Percentiles rank a stretch among this genome's conserved stretches.
These are phyloP conservation scores for Aspergillus sp. DNA, from an alignment of 2,329 filamentous ascomycete genomes.

Conservation along the genomic window DNA sequence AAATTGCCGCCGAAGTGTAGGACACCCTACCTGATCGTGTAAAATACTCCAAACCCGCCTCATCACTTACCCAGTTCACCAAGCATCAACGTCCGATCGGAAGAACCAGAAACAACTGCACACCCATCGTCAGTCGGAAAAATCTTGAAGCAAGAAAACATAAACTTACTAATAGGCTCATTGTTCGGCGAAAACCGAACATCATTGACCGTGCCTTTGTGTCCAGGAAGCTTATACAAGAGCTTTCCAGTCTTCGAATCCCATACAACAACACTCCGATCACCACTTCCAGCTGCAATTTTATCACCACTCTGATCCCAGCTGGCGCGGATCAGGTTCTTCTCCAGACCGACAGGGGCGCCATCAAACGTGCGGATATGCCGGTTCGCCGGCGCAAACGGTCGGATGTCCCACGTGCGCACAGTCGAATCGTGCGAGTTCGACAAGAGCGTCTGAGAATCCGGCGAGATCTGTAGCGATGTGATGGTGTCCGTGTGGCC, in stretches of 20 bases:
- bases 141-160: neutral
- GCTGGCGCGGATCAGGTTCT: constrained; percentile 84
- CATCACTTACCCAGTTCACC: constrained; percentile 71
- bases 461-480: constrained; percentile 85
- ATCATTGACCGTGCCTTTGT: constrained; percentile 93
- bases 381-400: constrained; percentile 85
- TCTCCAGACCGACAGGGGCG: constrained; percentile 81
- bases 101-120: constrained; percentile 80
- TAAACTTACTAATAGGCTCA: constrained; percentile 78
- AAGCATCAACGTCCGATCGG: constrained; percentile 80
- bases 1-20: neutral
- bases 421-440: constrained; percentile 94
- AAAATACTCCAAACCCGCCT: neutral
- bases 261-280: constrained; percentile 90
- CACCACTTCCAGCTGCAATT: constrained; percentile 84
- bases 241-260: constrained; percentile 84
- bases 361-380: constrained; percentile 87
- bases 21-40: neutral
- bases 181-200: constrained; percentile 82
- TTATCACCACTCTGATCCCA: constrained; percentile 86
- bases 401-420: constrained; percentile 91
- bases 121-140: constrained; percentile 7
- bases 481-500: constrained; percentile 93
- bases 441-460: constrained; percentile 84
- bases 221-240: constrained; percentile 89